Evolutionary conservation across 164 flowering plant species (phyloP), one percentile per base, ranked within the genome.

Genomic region (Umbellularia californica): DNA sequence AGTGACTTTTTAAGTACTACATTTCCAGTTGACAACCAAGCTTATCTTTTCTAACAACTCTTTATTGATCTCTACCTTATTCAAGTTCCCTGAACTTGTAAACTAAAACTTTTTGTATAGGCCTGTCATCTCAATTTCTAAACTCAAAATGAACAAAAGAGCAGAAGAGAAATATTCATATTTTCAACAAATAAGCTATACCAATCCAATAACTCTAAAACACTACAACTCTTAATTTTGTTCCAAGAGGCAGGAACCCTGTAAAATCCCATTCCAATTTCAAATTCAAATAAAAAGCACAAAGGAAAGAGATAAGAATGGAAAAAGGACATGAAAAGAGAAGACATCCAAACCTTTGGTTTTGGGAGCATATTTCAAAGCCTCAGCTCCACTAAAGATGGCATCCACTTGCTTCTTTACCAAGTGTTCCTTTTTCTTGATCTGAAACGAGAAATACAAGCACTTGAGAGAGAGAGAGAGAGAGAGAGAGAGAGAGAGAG

Each of bases 341-440:
- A 20, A 19, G 47, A 27, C n/a, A 66, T 30, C 28, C 28, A 33
- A 58, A 77, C 80, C 77, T 33, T 78, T 58, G 3, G 79, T 73
- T 79, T 79, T 76, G 52, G 79, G 76, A 62, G 79, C 82, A 6
- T 69, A 20, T 28, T 73, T 60, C 76, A 70, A 50, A 2, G 76
- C 79, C 4, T 73, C 74, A 30, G 70, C 74, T 12, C 72, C 68
- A 70, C 73, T 73, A 70, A 73, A 76, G 20, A 76, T 70, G 13
- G 76, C 64, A 25, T 79, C 79, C 77, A 73, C 60, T 14, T 51
- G 22, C 58, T 79, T 79, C 71, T 65, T 76, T 12, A 7, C 51
- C 50, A 79, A 71, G 14, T 41, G 73, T 25, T 73, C 73, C 33
- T 67, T 70, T 60, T 62, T 76, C 60, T 70, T 79, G 9, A 79